Evolutionary conservation across 2,329 filamentous ascomycete species (phyloP).

Genomic region (Sclerotinia borealis): DNA sequence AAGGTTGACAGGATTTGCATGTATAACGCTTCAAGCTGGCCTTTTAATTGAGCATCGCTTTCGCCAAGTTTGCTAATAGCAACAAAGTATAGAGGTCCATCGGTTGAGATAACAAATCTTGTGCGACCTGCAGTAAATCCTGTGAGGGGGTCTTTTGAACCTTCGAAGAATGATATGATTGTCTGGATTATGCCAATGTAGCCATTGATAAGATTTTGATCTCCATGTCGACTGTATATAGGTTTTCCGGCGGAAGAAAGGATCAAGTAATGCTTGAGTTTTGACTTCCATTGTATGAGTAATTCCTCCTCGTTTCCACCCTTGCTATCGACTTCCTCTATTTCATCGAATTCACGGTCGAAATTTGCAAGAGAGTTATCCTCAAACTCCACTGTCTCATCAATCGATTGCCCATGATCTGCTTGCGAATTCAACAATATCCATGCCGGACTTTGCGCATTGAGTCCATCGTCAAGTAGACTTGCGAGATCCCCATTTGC

Average conservation of each 20-base stretch:
- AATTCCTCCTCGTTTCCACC: constrained; percentile 46
- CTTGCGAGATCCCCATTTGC: constrained; percentile 73
- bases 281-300: constrained; percentile 75
- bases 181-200: constrained; percentile 96
- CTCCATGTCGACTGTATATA: constrained; percentile 92
- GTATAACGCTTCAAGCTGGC: constrained; percentile 88
- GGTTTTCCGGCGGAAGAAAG: constrained; percentile 94
- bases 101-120: constrained; percentile 77
- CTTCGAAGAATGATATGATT: constrained; percentile 94
- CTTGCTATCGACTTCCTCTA: constrained; percentile 53
- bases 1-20: constrained; percentile 97
- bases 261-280: constrained; percentile 96
- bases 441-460: constrained; percentile 63
- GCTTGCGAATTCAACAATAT: constrained; percentile 58
- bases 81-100: constrained; percentile 86
- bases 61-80: constrained; percentile 91
- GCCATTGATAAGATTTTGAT: constrained; percentile 80
- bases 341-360: constrained; percentile 68
- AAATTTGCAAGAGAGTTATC: constrained; percentile 61
- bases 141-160: constrained; percentile 66
- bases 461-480: constrained; percentile 66
- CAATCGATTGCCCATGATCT: constrained; percentile 52
- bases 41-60: constrained; percentile 79
- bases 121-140: constrained; percentile 83
- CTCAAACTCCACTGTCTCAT: constrained; percentile 42